Conservation (phyloP, 1,139 yeast species). For the Pichia sp. region DNA sequence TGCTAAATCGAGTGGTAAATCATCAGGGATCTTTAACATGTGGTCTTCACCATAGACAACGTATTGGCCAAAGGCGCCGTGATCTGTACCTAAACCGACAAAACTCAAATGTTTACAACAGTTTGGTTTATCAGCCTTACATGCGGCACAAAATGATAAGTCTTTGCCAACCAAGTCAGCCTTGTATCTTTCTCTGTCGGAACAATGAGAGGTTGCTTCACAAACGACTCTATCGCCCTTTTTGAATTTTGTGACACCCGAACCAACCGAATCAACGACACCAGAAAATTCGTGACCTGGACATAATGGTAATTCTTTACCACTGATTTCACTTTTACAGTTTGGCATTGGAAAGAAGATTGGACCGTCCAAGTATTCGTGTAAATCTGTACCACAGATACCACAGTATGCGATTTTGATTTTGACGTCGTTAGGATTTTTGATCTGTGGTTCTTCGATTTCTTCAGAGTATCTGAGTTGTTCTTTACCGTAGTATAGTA, state of each 20-base stretch:
- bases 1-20: conserved; percentile 50
- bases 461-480: conserved; percentile 45
- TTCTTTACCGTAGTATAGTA: conserved; percentile 50
- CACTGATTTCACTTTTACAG: conserved; percentile 31
- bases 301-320: conserved; percentile 30
- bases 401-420: conserved; percentile 54
- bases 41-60: conserved; percentile 47
- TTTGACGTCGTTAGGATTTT: conserved; percentile 47
- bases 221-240: conserved; percentile 49
- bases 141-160: conserved; percentile 40
- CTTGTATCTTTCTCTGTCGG: conserved; percentile 37
- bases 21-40: conserved; percentile 45
- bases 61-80: conserved; percentile 36
- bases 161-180: conserved; percentile 24
- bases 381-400: conserved; percentile 59
- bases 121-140: conserved; percentile 45
- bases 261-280: conserved; percentile 46
- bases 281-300: conserved; percentile 59
- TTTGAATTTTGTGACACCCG: conserved; percentile 43
- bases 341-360: conserved; percentile 44
- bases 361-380: conserved; percentile 53
- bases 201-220: conserved; percentile 42
- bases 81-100: conserved; percentile 36
- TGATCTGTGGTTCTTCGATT: conserved; percentile 45
- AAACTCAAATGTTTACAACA: conserved; percentile 44